Evolutionary conservation across 2,329 filamentous ascomycete genomes (phyloP), one percentile per base, ranked within the genome.

Genomic region (Acarospora socialis): DNA sequence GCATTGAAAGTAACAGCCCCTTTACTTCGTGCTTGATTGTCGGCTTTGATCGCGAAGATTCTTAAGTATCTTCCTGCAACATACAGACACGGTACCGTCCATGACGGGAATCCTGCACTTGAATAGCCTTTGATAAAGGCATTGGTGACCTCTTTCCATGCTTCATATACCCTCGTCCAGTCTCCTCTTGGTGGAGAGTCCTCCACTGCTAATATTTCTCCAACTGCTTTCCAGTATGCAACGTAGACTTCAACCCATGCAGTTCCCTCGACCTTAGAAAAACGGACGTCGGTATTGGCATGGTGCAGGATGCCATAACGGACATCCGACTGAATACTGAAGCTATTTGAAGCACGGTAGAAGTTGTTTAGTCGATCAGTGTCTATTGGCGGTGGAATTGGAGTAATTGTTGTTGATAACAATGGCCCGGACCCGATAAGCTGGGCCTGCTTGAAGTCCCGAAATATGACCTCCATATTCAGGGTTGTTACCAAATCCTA

Each of bases 21-120:
- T 35, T 63, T 60, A 30, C 58, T 59, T n/a, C 61, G 59, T 26
- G 59, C 51, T 47, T 81, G 77, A 21, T 77, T 71, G 52, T 98
- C 90, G 34, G 90, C 86, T 49, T 78, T 82, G 53, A 94, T 90
- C 28, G 90, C 90, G 56, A 93, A 92, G 25, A 79, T 61, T 37
- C 90, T 70, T 37, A 98, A 57, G 51, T 92, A 84, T 56, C 83
- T 92, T 33, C 84, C 86, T 15, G 78, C 76, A 32, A 80, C 69
- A 50, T 95, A 95, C 22, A 98, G 65, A 49, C 81, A 86, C 3
- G 90, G 86, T 31, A 98, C 74, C 0, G 84, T 90, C 87, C 90
- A 98, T 19, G 83, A 77, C 42, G 82, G 76, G 46, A 95, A 82
- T 3, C 71, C 68, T 34, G 67, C 64, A 42, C 70, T 77, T 21